phyloP scores from a whole-genome alignment of 2,329 filamentous ascomycete genomes.

The Sporothrix pallida region DNA sequence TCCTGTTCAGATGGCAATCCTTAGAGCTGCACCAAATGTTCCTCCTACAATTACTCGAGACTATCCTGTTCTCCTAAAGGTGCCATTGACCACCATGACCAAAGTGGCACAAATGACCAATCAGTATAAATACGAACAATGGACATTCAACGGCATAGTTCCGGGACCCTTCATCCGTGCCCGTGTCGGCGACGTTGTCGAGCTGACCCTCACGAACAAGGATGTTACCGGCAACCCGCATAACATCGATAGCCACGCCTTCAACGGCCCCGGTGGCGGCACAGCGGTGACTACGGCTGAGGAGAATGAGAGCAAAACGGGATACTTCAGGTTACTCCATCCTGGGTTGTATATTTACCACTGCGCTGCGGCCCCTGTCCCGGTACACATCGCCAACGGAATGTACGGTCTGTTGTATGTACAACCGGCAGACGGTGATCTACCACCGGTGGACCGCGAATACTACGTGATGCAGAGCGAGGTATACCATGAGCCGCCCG shows the following conservation, averaged over 20 bases:
- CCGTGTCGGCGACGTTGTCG: conserved; percentile 6
- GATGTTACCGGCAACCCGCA: conserved; percentile 2
- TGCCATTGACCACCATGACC: conserved; percentile 7
- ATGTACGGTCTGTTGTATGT: conserved; percentile 11
- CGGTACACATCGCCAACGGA: conserved; percentile 7
- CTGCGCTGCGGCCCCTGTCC: conserved; percentile 6
- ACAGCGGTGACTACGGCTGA: conserved; percentile 1
- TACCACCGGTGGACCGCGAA: conserved; percentile 6
- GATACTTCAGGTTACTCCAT: conserved; percentile 11
- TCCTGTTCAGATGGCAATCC: conserved; percentile 4
- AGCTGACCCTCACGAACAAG: conserved; percentile 10
- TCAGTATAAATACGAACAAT: conserved; percentile 9
- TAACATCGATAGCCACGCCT: conserved; percentile 8
- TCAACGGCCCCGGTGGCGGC: conserved; percentile 11
- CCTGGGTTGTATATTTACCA: conserved; percentile 5
- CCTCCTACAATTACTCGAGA: not conserved
- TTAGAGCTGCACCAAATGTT: conserved; percentile 1
- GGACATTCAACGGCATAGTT: conserved; percentile 8
- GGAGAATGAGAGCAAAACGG: conserved; percentile 13
- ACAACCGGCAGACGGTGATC: conserved; percentile 2
- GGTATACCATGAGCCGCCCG: conserved; percentile 12
- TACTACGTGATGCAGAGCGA: conserved; percentile 13
- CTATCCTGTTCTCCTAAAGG: conserved; percentile 8
- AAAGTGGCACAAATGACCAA: conserved; percentile 13
- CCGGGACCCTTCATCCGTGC: conserved; percentile 3